Evolutionary conservation across 306 rosid species (phyloP).

Genomic region (Vigna hirtella): DNA sequence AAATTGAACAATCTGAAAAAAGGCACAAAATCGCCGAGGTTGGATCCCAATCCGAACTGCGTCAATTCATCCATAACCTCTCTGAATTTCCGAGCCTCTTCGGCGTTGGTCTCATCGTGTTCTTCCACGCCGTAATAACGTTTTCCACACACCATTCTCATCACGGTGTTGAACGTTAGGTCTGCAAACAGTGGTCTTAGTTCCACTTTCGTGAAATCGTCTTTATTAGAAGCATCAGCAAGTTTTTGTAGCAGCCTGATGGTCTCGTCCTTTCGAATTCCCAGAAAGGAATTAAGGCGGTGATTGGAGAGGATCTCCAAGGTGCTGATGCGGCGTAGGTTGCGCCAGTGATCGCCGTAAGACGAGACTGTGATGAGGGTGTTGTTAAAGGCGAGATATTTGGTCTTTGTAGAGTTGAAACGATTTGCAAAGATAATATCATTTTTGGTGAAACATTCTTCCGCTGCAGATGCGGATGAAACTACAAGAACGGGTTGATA

Average conservation of each 20-base stretch:
- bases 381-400: conserved; percentile 56
- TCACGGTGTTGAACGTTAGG: conserved; percentile 64
- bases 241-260: conserved; percentile 45
- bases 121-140: conserved; percentile 57
- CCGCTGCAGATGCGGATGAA: conserved; percentile 54
- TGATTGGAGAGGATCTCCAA: conserved; percentile 64
- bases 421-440: conserved; percentile 70
- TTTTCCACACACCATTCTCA: conserved; percentile 78
- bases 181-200: conserved; percentile 48
- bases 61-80: conserved; percentile 44
- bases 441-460: conserved; percentile 79
- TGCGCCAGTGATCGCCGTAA: conserved; percentile 86
- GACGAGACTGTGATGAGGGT: conserved; percentile 39
- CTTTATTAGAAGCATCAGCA: background rate
- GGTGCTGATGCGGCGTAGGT: conserved; percentile 71
- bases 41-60: conserved; percentile 21
- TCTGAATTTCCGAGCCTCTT: conserved; percentile 58
- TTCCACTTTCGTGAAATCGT: conserved; percentile 47
- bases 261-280: conserved; percentile 57
- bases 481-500: conserved; percentile 48
- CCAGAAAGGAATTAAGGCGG: conserved; percentile 53
- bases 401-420: conserved; percentile 30
- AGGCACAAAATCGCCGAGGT: conserved; percentile 58
- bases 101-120: conserved; percentile 37
- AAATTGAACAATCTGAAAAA: conserved; percentile 41